Evolutionary conservation across 208 protist genomes (phyloP).

Genomic region (Trichomonas gallinae): DNA sequence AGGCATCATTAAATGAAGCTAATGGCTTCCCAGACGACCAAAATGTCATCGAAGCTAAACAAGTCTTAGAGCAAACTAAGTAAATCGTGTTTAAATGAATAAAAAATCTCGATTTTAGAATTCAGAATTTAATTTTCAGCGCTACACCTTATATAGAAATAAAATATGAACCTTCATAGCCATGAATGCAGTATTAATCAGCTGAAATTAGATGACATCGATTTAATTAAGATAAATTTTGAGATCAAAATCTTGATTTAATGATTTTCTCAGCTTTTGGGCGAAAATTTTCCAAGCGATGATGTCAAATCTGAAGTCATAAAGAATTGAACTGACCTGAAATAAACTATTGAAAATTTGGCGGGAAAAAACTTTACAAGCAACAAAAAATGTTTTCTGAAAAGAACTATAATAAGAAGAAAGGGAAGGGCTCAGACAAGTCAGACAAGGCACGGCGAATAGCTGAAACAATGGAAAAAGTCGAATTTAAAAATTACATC

Average conservation of each 20-base stretch:
- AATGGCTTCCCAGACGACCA: neutral
- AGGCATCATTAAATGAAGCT: neutral
- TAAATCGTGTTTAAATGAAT: too few species aligned
- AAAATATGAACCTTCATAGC: too few species aligned
- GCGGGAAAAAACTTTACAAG: neutral
- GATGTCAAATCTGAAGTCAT: too few species aligned
- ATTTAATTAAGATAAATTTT: too few species aligned
- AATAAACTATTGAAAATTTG: neutral
- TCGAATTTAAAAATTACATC: neutral
- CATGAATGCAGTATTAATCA: too few species aligned
- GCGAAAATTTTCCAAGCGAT: too few species aligned
- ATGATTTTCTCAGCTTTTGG: too few species aligned
- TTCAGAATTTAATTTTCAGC: too few species aligned
- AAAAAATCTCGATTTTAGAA: too few species aligned
- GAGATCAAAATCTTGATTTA: too few species aligned
- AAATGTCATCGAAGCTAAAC: neutral
- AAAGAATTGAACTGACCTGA: neutral
- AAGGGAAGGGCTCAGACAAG: neutral
- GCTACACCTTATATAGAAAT: too few species aligned
- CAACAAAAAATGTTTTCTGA: neutral
- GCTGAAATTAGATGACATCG: too few species aligned
- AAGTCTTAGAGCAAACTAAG: neutral
- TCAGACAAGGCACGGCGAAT: neutral
- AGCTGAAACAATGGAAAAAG: neutral
- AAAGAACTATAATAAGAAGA: neutral